Evolutionary conservation across 495 filamentous ascomycete species (phyloP), one percentile per base, ranked within the genome.

Genomic region (Thozetella sp.): DNA sequence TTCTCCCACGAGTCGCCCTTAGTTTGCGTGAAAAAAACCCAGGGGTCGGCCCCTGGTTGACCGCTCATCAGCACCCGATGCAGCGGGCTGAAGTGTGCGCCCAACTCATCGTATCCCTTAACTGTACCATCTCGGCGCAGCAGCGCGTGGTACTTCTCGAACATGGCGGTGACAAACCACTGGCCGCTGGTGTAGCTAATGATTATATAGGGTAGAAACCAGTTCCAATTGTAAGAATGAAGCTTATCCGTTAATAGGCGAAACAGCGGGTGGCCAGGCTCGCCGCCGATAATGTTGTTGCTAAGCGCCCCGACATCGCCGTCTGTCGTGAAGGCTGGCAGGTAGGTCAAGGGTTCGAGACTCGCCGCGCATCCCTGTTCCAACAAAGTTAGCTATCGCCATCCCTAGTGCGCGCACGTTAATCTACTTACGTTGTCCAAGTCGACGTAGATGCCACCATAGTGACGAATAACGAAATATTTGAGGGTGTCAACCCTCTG

Each of bases 101-200:
- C 53, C 3, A 20, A 17, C 30, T 43, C 57, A 3, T 60, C 57
- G 34, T 54, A 48, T 1, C 57, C 57, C 17, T n/a, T 25, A 24
- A 71, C 52, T 2, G 37, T 37, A 4, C 45, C 19, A 6, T 57
- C 57, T 13, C 51, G 23, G 20, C 46, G 22, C 45, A 64, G 30
- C 34, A 40, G 51, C 1, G 34, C 13, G 53, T 71, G 65, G 60
- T 91, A 91, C 66, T 90, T 79, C 63, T 89, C 88, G 92, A 91
- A 95, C 54, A 93, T 84, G 17, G 93, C 86, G 26, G 86, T 89
- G 53, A 93, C 76, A 75, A 92, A 95, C 54, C 94, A 77, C 11
- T 91, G 92, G 17, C 92, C 92, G 2, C 91, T 93, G 10, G 84
- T 83, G 63, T 90, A 93, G 88, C 93, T 95, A 60, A 96, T 88